Base-by-base conservation (phyloP, 768 basidiomycete species). In the Amanita muscaria region DNA sequence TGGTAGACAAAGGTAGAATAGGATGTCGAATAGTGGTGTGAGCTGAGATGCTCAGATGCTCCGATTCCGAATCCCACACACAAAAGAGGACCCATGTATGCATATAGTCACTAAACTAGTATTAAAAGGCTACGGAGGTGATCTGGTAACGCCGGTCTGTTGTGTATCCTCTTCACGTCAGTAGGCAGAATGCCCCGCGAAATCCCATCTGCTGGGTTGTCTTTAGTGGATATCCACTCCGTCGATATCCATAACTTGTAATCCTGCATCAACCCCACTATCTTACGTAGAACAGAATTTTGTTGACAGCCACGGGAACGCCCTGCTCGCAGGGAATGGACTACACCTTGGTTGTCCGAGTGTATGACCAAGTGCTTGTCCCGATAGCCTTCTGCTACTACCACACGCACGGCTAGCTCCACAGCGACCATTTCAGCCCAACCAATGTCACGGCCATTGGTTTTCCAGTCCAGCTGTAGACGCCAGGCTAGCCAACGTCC, bases 401-500 rank as follows among this genome's bases (percentile, higher is more conserved):
- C 37, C 0, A 62, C 49, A 1, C 51, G 51, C 1, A 66, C 16
- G 1, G 62, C 66, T 0, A 70, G 47, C 43, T 69, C 67, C 1
- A 67, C 53, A 0, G 64, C 69, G 1, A 68, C 56, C 54, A 69
- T 65, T 46, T 72, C 68, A 0, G 62, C 70, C 69, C 70, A 72
- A 0, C 66, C 65, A 5, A 69, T 66, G 10, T 63, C 52, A 0
- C 59, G 49, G 1, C 53, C 56, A 7, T 61, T 50, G 1, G 41
- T 19, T 10, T 51, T 49, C 64, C 65, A 65, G 0, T 54, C 53
- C 0, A 21, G 23, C 22, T 16, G 27, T 7, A 70, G 56, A 9
- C 53, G 36, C 66, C 64, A 70, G 0, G 65, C 61, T 0, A 62
- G 52, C 67, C 66, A 72, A 0, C 36, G 40, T 10, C 50, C 48